Evolutionary conservation across 108 stramenopile species (phyloP).

Genomic region (Stephanodiscus triporus): DNA sequence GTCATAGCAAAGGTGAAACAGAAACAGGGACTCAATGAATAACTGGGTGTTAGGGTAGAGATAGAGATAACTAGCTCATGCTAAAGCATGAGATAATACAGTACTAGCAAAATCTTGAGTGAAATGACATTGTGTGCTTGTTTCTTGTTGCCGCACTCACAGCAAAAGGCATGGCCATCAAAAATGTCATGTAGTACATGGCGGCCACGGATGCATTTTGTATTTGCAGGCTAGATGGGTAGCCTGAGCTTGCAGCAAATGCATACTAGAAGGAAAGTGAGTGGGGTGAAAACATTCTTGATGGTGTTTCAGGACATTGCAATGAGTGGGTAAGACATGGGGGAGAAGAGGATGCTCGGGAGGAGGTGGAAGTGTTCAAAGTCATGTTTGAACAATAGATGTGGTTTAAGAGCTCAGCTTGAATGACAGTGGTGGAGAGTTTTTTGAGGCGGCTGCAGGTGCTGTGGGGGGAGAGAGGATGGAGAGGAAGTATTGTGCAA

Average conservation of each 20-base stretch:
- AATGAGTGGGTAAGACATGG: background rate
- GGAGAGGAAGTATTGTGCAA: background rate
- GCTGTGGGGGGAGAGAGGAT: background rate
- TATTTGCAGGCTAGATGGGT: background rate
- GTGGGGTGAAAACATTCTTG: background rate
- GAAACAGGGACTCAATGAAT: too few species aligned
- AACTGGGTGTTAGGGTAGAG: background rate
- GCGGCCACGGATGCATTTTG: background rate
- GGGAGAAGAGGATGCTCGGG: background rate
- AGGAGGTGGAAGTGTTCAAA: background rate
- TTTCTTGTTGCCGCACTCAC: background rate
- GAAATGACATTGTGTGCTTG: background rate
- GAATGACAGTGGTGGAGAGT: background rate
- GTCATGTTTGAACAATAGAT: background rate
- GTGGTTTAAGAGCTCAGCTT: background rate
- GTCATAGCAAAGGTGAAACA: too few species aligned
- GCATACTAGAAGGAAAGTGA: background rate
- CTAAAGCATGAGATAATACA: background rate
- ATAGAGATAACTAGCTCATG: background rate
- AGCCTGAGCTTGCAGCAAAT: too few species aligned
- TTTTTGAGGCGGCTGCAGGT: background rate
- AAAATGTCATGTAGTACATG: background rate
- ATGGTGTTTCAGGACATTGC: background rate
- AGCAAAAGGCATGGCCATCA: background rate
- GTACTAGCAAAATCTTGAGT: background rate